A percentile compares a stretch with the other conserved stretches of the same genome.
Conservation (phyloP, 345 rosid genomes). For the Anacardium occidentale region DNA sequence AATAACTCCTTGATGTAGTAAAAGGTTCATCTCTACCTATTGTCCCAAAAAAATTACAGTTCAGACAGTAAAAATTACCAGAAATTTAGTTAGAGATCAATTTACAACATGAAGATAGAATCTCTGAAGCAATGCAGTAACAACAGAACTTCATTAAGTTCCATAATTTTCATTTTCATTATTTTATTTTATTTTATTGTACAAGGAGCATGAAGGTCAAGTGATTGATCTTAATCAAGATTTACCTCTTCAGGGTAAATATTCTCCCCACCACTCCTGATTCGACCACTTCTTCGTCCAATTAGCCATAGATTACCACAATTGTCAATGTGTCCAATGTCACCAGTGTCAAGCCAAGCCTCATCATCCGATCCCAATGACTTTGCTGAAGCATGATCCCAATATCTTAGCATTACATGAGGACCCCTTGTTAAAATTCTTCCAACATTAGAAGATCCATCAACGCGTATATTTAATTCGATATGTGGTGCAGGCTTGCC, state of each 20-base stretch:
- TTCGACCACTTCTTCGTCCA: slow-evolving; percentile 67
- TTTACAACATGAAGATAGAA: slow-evolving; percentile 1
- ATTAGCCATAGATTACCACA: slow-evolving; percentile 72
- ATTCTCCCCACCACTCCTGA: slow-evolving; percentile 87
- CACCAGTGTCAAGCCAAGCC: slow-evolving; percentile 84
- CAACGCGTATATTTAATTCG: slow-evolving; percentile 48
- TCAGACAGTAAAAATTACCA: slow-evolving; percentile 5
- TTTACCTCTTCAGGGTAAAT: slow-evolving; percentile 87
- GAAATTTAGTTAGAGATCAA: not conserved
- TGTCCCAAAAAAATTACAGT: slow-evolving; percentile 9
- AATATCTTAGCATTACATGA: slow-evolving; percentile 73
- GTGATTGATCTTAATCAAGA: not conserved
- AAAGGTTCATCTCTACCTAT: slow-evolving; percentile 61
- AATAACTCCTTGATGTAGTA: slow-evolving; percentile 58
- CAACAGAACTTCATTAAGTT: too few relatives aligned
- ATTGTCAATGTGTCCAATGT: slow-evolving; percentile 59
- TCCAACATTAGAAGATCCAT: slow-evolving; percentile 48
- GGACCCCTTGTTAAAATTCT: slow-evolving; percentile 78
- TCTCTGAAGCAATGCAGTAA: not conserved
- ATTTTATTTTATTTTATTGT: too few relatives aligned
- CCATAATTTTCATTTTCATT: too few relatives aligned
- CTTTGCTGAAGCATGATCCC: slow-evolving; percentile 42
- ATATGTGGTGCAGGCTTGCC: slow-evolving; percentile 86
- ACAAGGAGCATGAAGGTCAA: not conserved
- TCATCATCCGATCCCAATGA: slow-evolving; percentile 25